Evolutionary conservation across 192 early-diverging fungal species (phyloP), one percentile per base, ranked within the genome.

Genomic region (Thoreauomyces humboldtii): DNA sequence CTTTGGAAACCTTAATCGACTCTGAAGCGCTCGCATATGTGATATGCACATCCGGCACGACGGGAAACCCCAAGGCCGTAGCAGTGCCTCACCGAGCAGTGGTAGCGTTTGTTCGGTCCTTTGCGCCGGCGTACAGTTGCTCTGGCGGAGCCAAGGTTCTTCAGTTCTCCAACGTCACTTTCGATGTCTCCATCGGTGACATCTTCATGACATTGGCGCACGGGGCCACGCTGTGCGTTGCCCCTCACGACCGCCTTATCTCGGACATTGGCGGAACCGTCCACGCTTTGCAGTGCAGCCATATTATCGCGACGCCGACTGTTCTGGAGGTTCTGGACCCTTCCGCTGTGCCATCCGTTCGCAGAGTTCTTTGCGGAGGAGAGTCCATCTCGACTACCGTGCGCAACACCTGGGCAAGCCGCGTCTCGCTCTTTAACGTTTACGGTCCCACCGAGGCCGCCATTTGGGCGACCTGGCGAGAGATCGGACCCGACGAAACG

Each of bases 361-460:
- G 35, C 29, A 9, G n/a, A 24, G 15, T 57, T 17, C 29, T 57
- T 28, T 15, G 15, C 15, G 55, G 31, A 15, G 55, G 55, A 19
- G 55, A 57, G 2, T 11, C 55, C 0, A 15, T 15, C 29, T 15
- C 55, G 12, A 24, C 28, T 15, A 11, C 12, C 11, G 32, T 57
- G 1, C 15, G 28, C 0, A 33, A 57, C 32, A n/a, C 32, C 2
- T 57, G 55, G 55, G 29, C 29, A 0, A 52, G 60, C 14, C 25
- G 9, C 38, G 25, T 27, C 27, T 50, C 1, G 14, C 34, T 67
- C 2, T 59, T 43, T 36, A 65, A 67, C 21, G 65, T 59, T 14
- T 67, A 67, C 45, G 65, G 65, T 37, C 65, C 65, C 15, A 67
- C 65, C 19, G 65, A 67, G 42, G 17, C 38, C 9, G 17, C 38